Percentiles rank a stretch among this genome's conserved stretches.
These are phyloP conservation scores for Alternaria burnsii DNA, from an alignment of 2,329 filamentous ascomycete species.

Conservation along the genomic window DNA sequence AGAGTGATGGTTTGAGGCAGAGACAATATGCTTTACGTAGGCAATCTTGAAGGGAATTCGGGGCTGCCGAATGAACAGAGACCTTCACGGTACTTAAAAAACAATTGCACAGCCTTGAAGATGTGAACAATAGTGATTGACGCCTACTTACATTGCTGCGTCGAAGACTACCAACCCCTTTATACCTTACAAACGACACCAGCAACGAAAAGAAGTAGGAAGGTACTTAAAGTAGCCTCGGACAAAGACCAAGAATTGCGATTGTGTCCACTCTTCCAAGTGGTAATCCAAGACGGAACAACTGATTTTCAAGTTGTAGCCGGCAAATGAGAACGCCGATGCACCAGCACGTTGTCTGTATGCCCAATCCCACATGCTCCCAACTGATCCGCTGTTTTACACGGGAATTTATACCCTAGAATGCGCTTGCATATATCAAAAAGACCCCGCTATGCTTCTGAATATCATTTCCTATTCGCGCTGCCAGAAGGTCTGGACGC, in stretches of 20 bases:
- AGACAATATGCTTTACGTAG: background rate
- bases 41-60: background rate
- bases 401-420: slow-evolving; percentile 20
- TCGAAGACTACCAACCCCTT: slow-evolving; percentile 9
- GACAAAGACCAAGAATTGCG: slow-evolving; percentile 9
- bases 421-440: slow-evolving; percentile 24
- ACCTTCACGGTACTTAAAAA: background rate
- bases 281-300: slow-evolving; percentile 18
- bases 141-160: slow-evolving; percentile 15
- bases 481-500: background rate
- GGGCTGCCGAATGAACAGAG: background rate
- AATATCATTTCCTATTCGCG: slow-evolving; percentile 8
- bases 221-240: slow-evolving; percentile 11
- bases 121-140: slow-evolving; percentile 12
- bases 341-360: slow-evolving; percentile 32
- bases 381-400: slow-evolving; percentile 28
- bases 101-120: background rate
- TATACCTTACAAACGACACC: slow-evolving; percentile 10
- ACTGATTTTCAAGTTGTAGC: slow-evolving; percentile 24
- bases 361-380: slow-evolving; percentile 22
- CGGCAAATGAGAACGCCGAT: slow-evolving; percentile 42
- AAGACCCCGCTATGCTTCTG: slow-evolving; percentile 12
- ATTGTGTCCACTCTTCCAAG: slow-evolving; percentile 8
- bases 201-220: slow-evolving; percentile 8
- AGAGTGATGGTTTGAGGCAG: background rate